These are phyloP conservation scores for Xylaria sp. DNA, from an alignment of 2,329 filamentous ascomycete genomes.

Conservation along the genomic window DNA sequence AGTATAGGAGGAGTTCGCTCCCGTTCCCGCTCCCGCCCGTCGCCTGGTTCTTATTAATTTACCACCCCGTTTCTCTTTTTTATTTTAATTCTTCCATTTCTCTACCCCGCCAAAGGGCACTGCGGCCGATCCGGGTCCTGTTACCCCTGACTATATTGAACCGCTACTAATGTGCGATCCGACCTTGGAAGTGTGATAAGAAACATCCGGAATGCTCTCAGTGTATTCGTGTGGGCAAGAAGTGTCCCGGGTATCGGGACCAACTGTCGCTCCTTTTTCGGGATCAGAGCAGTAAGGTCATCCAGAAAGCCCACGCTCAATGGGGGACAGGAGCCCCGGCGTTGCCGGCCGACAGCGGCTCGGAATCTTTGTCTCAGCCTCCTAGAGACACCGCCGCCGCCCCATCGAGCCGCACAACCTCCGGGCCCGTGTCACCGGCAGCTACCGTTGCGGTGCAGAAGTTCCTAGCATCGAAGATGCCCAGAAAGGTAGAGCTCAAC, in stretches of 20 bases:
- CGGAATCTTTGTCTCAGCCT: constrained; percentile 29
- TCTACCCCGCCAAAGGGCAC: neutral
- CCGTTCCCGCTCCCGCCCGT: neutral
- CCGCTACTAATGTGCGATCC: constrained; percentile 18
- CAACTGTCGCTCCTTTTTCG: constrained; percentile 69
- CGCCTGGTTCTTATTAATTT: neutral
- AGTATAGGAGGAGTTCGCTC: too few relatives aligned
- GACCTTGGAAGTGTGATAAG: constrained; percentile 60
- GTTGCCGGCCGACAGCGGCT: constrained; percentile 37
- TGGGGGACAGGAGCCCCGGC: constrained; percentile 50
- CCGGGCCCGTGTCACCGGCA: neutral
- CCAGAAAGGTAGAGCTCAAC: constrained; percentile 48
- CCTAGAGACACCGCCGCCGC: constrained; percentile 12
- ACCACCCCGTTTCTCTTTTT: too few relatives aligned
- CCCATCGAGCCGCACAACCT: constrained; percentile 19
- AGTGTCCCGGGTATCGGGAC: constrained; percentile 68
- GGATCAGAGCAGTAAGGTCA: constrained; percentile 68
- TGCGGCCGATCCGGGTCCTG: neutral
- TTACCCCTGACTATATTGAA: neutral
- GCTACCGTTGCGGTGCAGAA: constrained; percentile 15
- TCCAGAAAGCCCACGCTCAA: constrained; percentile 61
- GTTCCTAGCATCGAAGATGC: constrained; percentile 32
- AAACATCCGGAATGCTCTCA: constrained; percentile 65
- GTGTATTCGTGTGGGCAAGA: constrained; percentile 63
- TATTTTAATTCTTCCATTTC: neutral